phyloP scores from a whole-genome alignment of 1,284 basidiomycete species.

The Tylopilus orsonianus region DNA sequence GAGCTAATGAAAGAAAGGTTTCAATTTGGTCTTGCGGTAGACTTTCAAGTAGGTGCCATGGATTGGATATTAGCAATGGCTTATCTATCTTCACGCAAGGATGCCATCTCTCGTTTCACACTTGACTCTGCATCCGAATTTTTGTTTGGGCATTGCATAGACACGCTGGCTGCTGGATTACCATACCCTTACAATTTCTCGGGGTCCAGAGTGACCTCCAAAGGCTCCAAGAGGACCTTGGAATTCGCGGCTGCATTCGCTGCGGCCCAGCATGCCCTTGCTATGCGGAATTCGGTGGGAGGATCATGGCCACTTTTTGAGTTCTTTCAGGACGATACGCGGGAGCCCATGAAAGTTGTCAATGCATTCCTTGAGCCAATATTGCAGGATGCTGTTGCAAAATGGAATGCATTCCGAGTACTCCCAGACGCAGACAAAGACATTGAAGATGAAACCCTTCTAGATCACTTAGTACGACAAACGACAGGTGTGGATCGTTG shows the following conservation, averaged over 20 bases:
- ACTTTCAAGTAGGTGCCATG: constrained; percentile 42
- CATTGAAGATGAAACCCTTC: constrained; percentile 19
- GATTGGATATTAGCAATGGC: too few species aligned
- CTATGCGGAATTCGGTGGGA: constrained; percentile 39
- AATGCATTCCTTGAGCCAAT: constrained; percentile 53
- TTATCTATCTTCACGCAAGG: too few species aligned
- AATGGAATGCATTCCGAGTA: constrained; percentile 27
- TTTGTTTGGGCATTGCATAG: constrained; percentile 47
- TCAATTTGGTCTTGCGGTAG: constrained; percentile 37
- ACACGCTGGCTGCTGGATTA: constrained; percentile 40
- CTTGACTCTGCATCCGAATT: constrained; percentile 57
- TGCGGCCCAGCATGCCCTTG: constrained; percentile 40
- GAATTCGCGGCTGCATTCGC: constrained; percentile 34
- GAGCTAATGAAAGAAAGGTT: constrained; percentile 34
- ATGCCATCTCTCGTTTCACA: constrained; percentile 48
- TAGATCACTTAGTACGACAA: constrained; percentile 26
- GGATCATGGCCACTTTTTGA: constrained; percentile 52
- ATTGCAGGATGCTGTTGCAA: constrained; percentile 43
- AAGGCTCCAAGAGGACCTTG: constrained; percentile 12
- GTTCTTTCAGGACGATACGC: constrained; percentile 45
- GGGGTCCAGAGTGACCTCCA: constrained; percentile 9
- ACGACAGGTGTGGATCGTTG: constrained; percentile 17
- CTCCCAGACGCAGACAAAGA: constrained; percentile 13
- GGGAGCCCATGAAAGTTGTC: constrained; percentile 46
- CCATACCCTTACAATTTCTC: constrained; percentile 43